These are phyloP conservation scores for Penicillium fimorum DNA, from an alignment of 495 filamentous ascomycete species.

Conservation along the genomic window DNA sequence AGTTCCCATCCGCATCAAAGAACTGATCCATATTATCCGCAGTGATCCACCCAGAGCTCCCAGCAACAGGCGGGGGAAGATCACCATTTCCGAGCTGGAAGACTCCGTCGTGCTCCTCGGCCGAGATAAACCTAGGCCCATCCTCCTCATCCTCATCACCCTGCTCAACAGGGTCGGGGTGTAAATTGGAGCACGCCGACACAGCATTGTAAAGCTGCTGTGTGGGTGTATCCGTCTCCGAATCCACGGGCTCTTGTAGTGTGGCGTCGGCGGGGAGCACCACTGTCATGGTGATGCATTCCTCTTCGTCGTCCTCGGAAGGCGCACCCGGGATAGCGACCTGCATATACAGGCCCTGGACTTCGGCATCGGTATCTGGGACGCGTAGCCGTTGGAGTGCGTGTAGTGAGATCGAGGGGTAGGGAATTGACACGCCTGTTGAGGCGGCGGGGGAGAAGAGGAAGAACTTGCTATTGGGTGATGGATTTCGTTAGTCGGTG, in stretches of 20 bases:
- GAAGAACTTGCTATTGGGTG: conserved; percentile 61
- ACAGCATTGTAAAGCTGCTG: conserved; percentile 72
- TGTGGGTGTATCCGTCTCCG: conserved; percentile 42
- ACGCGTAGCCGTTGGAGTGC: conserved; percentile 68
- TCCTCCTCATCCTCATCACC: conserved; percentile 47
- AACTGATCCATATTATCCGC: conserved; percentile 89
- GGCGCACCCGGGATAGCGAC: conserved; percentile 58
- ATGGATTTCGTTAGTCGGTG: conserved; percentile 6
- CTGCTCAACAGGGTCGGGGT: conserved; percentile 69
- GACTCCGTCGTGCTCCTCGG: conserved; percentile 36
- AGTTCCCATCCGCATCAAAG: conserved; percentile 64
- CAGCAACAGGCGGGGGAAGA: conserved; percentile 73
- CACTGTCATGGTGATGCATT: conserved; percentile 70
- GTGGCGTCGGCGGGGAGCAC: conserved; percentile 51
- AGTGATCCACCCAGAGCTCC: conserved; percentile 93
- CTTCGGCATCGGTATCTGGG: conserved; percentile 39
- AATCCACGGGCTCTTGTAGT: conserved; percentile 29
- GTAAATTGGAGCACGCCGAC: conserved; percentile 81
- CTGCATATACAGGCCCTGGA: conserved; percentile 76
- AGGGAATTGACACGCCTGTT: conserved; percentile 75
- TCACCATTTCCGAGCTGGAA: conserved; percentile 48
- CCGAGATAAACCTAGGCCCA: conserved; percentile 33
- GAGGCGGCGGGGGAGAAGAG: conserved; percentile 62
- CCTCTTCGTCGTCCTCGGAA: conserved; percentile 60
- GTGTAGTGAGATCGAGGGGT: conserved; percentile 84